Percentiles rank a stretch among this genome's conserved stretches.
Conservation (phyloP, 148 eudicot species). For the Rhododendron ovatum region DNA sequence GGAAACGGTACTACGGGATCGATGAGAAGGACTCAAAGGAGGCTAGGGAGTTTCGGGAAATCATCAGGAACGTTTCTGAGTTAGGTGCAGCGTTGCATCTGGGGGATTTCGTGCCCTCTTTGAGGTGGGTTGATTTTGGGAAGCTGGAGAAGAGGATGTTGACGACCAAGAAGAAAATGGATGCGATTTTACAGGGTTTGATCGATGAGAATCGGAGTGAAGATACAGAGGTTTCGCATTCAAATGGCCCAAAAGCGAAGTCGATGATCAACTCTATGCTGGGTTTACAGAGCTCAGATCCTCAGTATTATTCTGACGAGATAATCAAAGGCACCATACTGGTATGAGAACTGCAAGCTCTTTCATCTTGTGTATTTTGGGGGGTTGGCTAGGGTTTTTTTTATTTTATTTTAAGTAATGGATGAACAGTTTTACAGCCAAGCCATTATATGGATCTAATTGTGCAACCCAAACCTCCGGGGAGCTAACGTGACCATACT, state of each 20-base stretch:
- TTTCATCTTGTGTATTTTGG: no score
- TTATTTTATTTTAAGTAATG: no score
- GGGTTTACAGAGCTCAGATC: constrained; percentile 25
- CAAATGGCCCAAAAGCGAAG: background rate
- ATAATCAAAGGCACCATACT: constrained; percentile 33
- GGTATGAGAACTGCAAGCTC: constrained; percentile 16
- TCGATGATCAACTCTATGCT: constrained; percentile 28
- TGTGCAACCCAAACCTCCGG: fast-evolving
- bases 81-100: constrained; percentile 14
- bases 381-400: no score
- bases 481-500: fast-evolving
- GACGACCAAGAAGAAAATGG: constrained; percentile 11
- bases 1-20: constrained; percentile 19
- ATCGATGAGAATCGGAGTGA: constrained; percentile 12
- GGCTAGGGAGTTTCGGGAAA: constrained; percentile 10
- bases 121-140: constrained; percentile 27
- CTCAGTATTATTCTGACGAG: constrained; percentile 23
- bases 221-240: background rate
- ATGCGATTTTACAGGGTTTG: constrained; percentile 23
- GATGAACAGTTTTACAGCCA: no score
- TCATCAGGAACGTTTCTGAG: constrained; percentile 19
- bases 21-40: constrained; percentile 10
- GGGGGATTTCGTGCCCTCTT: constrained; percentile 29
- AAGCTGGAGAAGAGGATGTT: constrained; percentile 27
- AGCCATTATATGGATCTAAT: no score